Evolutionary conservation across 345 rosid species (phyloP).

Genomic region (Microcos paniculata): DNA sequence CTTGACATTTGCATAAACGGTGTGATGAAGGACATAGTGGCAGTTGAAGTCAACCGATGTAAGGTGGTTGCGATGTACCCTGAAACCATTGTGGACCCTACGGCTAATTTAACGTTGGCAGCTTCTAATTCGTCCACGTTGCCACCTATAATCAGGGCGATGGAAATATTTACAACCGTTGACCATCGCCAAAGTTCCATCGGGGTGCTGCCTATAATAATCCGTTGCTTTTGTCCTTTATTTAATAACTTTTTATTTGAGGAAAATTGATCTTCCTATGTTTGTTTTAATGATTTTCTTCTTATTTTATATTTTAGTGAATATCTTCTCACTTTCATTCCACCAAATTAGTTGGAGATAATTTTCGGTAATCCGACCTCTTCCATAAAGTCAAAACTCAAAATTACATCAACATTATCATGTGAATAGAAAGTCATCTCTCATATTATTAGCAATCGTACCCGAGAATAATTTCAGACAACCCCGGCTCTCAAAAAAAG

Average conservation of each 20-base stretch:
- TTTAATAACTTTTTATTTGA: too few species aligned
- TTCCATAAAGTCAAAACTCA: too few species aligned
- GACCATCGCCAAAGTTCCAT: not conserved
- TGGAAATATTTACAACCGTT: not conserved
- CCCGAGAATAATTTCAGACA: too few species aligned
- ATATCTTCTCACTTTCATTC: too few species aligned
- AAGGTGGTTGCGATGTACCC: not conserved
- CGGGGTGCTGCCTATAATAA: not conserved
- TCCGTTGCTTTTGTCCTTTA: not conserved
- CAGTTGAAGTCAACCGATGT: not conserved
- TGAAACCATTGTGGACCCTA: not conserved
- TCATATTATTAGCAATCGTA: too few species aligned
- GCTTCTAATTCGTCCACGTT: not conserved
- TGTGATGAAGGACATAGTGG: not conserved
- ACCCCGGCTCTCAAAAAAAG: too few species aligned
- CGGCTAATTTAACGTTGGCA: not conserved
- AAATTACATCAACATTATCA: too few species aligned
- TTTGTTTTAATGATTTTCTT: not conserved
- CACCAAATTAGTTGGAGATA: too few species aligned
- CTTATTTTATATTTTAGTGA: not conserved
- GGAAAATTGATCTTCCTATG: not conserved
- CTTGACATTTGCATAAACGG: conserved; percentile 17
- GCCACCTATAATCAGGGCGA: not conserved
- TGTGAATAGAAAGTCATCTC: too few species aligned
- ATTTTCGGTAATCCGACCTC: too few species aligned